These are phyloP conservation scores for Yarrowia sp. DNA, from an alignment of 805 yeast genomes.

Conservation along the genomic window DNA sequence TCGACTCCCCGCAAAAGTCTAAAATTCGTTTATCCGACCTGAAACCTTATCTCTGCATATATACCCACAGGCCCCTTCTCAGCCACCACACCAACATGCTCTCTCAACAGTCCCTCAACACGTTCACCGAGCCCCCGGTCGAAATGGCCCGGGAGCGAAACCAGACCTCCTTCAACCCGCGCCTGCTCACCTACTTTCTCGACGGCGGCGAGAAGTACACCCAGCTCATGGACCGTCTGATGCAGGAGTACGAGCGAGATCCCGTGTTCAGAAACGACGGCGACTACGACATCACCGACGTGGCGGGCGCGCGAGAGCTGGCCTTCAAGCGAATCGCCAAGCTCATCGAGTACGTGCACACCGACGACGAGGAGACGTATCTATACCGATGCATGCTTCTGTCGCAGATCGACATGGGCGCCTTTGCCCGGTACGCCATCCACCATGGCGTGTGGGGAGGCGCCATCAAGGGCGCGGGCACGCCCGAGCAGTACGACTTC, in stretches of 20 bases:
- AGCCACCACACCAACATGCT: not conserved
- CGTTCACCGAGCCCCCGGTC: constrained; percentile 39
- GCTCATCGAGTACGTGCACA: constrained; percentile 28
- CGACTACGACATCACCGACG: constrained; percentile 49
- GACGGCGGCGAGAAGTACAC: constrained; percentile 45
- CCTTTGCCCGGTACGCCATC: constrained; percentile 79
- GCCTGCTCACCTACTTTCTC: constrained; percentile 45
- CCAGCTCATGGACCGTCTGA: constrained; percentile 41
- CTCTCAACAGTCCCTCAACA: constrained; percentile 26
- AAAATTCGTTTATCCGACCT: not conserved
- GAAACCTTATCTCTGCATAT: not conserved
- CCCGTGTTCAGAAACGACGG: constrained; percentile 47
- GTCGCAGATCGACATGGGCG: constrained; percentile 60
- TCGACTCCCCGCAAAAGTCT: constrained; percentile 4
- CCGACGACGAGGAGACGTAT: constrained; percentile 28
- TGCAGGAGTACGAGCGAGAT: constrained; percentile 52
- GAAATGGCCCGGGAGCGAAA: constrained; percentile 43
- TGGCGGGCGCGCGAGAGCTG: constrained; percentile 40
- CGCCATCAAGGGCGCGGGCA: constrained; percentile 83
- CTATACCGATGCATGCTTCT: constrained; percentile 36
- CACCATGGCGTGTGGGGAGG: constrained; percentile 80
- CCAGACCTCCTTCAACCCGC: constrained; percentile 40
- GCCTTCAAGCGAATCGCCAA: constrained; percentile 38
- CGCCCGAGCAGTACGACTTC: constrained; percentile 73
- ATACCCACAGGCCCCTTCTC: not conserved